Base-by-base conservation (phyloP, 129 eudicot species). In the Pulicaria dysenterica region DNA sequence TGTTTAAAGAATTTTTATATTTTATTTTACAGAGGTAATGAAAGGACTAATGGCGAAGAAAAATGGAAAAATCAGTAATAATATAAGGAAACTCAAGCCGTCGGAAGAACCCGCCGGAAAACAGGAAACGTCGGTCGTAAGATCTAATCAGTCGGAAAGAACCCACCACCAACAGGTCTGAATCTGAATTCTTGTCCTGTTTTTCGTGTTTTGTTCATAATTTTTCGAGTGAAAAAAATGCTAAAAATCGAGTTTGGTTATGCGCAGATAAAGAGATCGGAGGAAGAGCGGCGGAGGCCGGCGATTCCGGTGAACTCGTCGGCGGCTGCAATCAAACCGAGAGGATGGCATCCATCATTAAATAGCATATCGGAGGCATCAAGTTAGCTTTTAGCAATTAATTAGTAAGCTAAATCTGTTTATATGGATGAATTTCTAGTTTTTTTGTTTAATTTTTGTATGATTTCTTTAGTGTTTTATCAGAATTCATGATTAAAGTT, bases 1-100 rank as follows among this genome's bases (percentile, higher is more conserved):
- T 84, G 7, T 19, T 8, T 36, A 8, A 5, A 50, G 10, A 15
- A 10, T 14, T 41, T 43, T 55, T 46, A 8, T 8, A 57, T 48
- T 55, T 73, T 72, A 10, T 8, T 45, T 60, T 85, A 58, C 69
- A 94, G 97, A 90, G 69, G 97, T 88, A 50, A 90, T 90, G 96
- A 93, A 90, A 80, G 96, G 98, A 57, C 72, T 93, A 81, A 79
- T 85, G 87, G 98, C 95, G 3, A 93, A 84, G 82, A 93, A 87
- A 68, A 85, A 87, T 54, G 88, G 95, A 5, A 87, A 85, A 78
- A 75, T 60, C 82, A 81, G 81, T 73, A 72, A 83, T 54, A 84
- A 50, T 16, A 61, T 70, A 36, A 70, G 24, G 37, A 67, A 82
- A 76, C 46, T 57, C 79, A 69, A 73, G 76, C 45, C 72, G 7